Evolutionary conservation across 345 rosid species (phyloP).

Genomic region (Brassica carinata): DNA sequence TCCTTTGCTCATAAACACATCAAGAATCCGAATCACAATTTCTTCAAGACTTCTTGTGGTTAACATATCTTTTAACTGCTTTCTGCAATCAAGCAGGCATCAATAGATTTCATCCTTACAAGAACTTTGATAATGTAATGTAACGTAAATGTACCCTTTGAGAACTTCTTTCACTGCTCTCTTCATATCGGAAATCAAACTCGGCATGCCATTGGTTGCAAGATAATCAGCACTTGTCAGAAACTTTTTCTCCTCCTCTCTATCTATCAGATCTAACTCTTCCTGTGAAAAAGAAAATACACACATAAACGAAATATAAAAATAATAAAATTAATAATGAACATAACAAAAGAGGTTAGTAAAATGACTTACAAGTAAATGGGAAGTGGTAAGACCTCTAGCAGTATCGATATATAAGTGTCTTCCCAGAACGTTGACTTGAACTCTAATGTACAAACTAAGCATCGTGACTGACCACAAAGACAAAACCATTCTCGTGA

Average conservation of each 20-base stretch:
- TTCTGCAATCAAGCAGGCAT: slow-evolving; percentile 49
- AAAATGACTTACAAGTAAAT: slow-evolving; percentile 60
- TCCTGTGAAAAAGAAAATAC: slow-evolving; percentile 49
- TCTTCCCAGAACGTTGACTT: slow-evolving; percentile 94
- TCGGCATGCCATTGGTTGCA: slow-evolving; percentile 61
- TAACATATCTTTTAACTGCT: slow-evolving; percentile 72
- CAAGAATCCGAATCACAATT: slow-evolving; percentile 65
- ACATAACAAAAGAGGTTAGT: slow-evolving; percentile 4
- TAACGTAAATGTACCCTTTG: slow-evolving; percentile 54
- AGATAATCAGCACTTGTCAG: slow-evolving; percentile 80
- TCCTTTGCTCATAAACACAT: slow-evolving; percentile 74
- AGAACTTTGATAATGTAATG: slow-evolving; percentile 3
- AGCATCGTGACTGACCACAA: slow-evolving; percentile 87
- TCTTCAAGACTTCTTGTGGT: slow-evolving; percentile 51
- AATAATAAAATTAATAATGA: not conserved
- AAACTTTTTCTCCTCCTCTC: slow-evolving; percentile 78
- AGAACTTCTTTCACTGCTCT: slow-evolving; percentile 69
- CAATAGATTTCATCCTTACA: not conserved
- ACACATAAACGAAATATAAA: not conserved
- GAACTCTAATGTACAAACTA: slow-evolving; percentile 86
- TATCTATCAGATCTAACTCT: slow-evolving; percentile 68
- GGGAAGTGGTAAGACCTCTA: slow-evolving; percentile 66
- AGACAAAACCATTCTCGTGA: slow-evolving; percentile 77
- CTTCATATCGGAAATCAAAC: slow-evolving; percentile 62
- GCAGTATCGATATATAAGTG: slow-evolving; percentile 93